Evolutionary conservation across 2,329 filamentous ascomycete genomes (phyloP), one percentile per base, ranked within the genome.

Genomic region (Arthrobotrys megalospora): DNA sequence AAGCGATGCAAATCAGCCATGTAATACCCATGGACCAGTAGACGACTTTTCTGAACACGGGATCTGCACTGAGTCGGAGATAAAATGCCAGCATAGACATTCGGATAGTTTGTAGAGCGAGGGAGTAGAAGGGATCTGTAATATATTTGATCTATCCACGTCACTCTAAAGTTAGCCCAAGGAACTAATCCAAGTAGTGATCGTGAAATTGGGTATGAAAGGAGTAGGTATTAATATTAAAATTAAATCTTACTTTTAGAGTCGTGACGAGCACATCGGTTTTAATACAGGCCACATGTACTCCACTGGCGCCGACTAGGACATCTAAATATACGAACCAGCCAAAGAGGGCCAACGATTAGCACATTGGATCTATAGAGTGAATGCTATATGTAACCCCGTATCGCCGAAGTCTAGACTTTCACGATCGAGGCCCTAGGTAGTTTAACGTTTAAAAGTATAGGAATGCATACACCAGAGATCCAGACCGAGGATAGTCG

Each of bases 71-170:
- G 21, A 76, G 63, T 16, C 71, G 52, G 8, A 68, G 45, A 19
- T 76, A 76, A n/a, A 76, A 76, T 11, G 71, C 12, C n/a, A 76
- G 21, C 14, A 76, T 34, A n/a, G 71, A 76, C 34, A 62, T 75
- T 28, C 63, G 16, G 14, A 68, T 52, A 6, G 70, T 16, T 24
- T 75, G 71, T 10, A 76, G 32, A 0, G 71, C 41, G 7, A 76
- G 6, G 8, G 50, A 32, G 55, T 66, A 76, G 21, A 76, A 52
- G 3, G 71, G 71, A 21, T 68, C 45, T 7, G 14, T 58, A 21
- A 76, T 76, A 34, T 53, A 53, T 52, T 66, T 71, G 10, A 71
- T 45, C 68, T 71, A 21, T 55, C 5, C 6, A 24, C 2, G 8
- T 34, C 10, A 32, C 32, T 14, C 0, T 0, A n/a, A 3, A 1